These are phyloP conservation scores for Cinnamomum micranthum DNA, from an alignment of 164 flowering plant genomes.

Conservation along the genomic window DNA sequence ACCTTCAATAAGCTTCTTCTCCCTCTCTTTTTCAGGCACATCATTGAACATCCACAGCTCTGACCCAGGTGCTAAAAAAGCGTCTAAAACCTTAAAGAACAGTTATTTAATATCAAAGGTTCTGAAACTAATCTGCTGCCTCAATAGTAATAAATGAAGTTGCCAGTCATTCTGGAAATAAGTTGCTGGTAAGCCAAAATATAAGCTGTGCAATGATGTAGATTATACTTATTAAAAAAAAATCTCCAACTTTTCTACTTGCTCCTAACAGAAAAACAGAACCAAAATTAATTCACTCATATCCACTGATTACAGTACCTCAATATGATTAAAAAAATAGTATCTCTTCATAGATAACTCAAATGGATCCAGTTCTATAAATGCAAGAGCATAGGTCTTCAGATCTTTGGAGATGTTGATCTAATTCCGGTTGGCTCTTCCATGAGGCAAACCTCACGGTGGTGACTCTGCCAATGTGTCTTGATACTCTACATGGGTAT, in stretches of 20 bases:
- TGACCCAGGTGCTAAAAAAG: constrained; percentile 66
- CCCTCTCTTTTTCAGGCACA: constrained; percentile 69
- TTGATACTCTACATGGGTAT: no score
- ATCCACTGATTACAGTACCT: no score
- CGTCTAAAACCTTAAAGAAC: constrained; percentile 60
- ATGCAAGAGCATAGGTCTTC: no score
- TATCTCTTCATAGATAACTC: no score
- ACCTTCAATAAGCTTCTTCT: constrained; percentile 67
- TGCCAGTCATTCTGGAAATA: neutral
- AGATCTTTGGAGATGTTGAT: no score
- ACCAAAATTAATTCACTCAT: neutral
- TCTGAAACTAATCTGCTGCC: neutral
- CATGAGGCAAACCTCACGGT: no score
- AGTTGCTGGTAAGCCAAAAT: neutral
- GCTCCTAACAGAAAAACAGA: neutral
- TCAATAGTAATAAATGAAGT: neutral
- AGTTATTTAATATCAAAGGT: neutral
- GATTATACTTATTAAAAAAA: no score
- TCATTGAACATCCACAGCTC: constrained; percentile 93
- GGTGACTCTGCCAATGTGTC: no score
- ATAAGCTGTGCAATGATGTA: neutral
- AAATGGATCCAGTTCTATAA: no score
- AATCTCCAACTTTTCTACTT: no score
- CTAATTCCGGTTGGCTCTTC: no score
- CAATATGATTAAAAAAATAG: no score